These are phyloP conservation scores for Talaromyces nanjingensis DNA, from an alignment of 495 filamentous ascomycete species.

Conservation along the genomic window DNA sequence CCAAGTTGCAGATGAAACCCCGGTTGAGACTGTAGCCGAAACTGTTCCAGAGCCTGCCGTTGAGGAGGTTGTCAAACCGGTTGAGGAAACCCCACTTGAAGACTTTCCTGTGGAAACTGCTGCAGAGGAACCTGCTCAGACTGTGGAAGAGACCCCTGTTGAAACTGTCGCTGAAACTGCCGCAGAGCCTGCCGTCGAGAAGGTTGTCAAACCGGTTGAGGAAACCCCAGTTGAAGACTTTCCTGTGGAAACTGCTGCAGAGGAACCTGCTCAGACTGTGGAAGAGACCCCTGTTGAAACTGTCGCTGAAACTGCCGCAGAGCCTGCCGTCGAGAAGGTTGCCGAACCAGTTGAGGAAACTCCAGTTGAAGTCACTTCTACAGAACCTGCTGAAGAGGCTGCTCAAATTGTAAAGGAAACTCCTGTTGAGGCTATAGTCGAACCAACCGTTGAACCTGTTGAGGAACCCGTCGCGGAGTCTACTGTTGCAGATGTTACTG, in stretches of 20 bases:
- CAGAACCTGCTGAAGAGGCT: constrained; percentile 4
- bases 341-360: background rate
- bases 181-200: no score
- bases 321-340: background rate
- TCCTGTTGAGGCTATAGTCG: background rate
- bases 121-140: background rate
- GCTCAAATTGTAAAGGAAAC: background rate
- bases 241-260: background rate
- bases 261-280: background rate
- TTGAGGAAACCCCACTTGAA: background rate
- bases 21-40: no score
- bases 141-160: background rate
- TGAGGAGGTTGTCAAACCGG: no score
- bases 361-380: background rate
- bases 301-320: constrained; percentile 4
- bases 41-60: no score
- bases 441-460: no score
- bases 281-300: background rate
- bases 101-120: background rate
- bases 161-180: no score
- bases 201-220: no score
- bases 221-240: background rate
- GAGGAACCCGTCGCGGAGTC: background rate
- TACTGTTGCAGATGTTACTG: constrained; percentile 8
- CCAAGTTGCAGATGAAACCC: background rate